phyloP scores from a whole-genome alignment of 805 yeast genomes.

The Yarrowia divulgata region DNA sequence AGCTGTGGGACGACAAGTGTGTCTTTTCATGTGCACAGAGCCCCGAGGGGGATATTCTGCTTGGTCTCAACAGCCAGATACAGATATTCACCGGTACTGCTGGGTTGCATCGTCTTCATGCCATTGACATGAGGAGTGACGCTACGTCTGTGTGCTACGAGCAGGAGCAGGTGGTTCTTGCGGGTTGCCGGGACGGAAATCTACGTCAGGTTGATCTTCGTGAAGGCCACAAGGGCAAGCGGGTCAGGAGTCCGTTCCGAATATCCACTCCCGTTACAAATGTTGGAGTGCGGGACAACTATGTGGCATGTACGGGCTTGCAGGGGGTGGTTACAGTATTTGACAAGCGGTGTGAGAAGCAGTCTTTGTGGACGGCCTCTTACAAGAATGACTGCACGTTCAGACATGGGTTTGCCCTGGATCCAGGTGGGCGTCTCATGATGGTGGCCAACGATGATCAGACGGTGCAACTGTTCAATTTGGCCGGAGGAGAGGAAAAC shows the following conservation, averaged over 20 bases:
- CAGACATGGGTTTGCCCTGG: constrained; percentile 41
- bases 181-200: constrained; percentile 25
- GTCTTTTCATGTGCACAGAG: constrained; percentile 43
- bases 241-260: constrained; percentile 34
- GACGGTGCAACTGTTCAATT: constrained; percentile 16
- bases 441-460: constrained; percentile 40
- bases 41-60: constrained; percentile 40
- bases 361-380: constrained; percentile 15
- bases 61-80: constrained; percentile 18
- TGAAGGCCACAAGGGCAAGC: constrained; percentile 13
- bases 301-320: constrained; percentile 44
- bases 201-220: constrained; percentile 30
- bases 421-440: constrained; percentile 33
- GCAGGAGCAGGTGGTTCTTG: constrained; percentile 5
- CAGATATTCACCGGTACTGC: constrained; percentile 13
- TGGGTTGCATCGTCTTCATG: constrained; percentile 8
- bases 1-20: constrained; percentile 39
- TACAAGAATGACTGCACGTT: constrained; percentile 38
- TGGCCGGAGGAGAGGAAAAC: constrained; percentile 37
- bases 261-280: constrained; percentile 45
- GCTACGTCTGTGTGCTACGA: constrained; percentile 23
- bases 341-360: constrained; percentile 35
- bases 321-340: constrained; percentile 42
- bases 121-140: constrained; percentile 24
- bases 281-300: constrained; percentile 41